Evolutionary conservation across 495 filamentous ascomycete species (phyloP).

Genomic region (Penicillium parvum): DNA sequence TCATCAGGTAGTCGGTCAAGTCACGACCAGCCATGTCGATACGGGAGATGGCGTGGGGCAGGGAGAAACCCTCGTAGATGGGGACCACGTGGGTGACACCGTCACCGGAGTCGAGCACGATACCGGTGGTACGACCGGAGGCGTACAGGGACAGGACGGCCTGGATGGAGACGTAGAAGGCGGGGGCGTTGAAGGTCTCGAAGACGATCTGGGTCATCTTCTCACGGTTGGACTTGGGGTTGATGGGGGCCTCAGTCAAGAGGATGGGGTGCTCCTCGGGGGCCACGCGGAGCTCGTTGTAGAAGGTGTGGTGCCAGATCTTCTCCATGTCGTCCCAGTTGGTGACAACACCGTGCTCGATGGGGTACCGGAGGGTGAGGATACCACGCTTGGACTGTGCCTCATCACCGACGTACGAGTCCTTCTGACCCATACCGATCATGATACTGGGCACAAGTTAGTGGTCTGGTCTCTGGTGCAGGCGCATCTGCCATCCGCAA

Average conservation of each 20-base stretch:
- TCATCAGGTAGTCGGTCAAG: constrained; percentile 99
- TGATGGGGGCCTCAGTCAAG: constrained; percentile 98
- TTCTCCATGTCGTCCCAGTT: constrained; percentile 99
- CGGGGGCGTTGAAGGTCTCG: constrained; percentile 99
- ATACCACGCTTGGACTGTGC: constrained; percentile 99
- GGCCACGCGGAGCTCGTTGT: constrained; percentile 99
- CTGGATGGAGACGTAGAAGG: constrained; percentile 99
- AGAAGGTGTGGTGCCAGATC: constrained; percentile 99
- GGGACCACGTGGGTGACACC: constrained; percentile 99
- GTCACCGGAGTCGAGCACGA: constrained; percentile 99
- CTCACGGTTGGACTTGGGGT: constrained; percentile 99
- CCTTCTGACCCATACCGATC: constrained; percentile 99
- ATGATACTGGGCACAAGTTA: constrained; percentile 71
- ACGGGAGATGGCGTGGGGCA: constrained; percentile 98
- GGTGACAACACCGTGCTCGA: constrained; percentile 99
- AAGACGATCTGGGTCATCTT: constrained; percentile 99
- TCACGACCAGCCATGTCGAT: constrained; percentile 99
- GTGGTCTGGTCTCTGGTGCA: constrained; percentile 14
- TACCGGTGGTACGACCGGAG: constrained; percentile 99
- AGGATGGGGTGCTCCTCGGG: constrained; percentile 99
- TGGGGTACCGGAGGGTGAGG: constrained; percentile 96
- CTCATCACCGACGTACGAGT: constrained; percentile 99
- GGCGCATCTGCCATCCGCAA: background rate
- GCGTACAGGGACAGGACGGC: constrained; percentile 98
- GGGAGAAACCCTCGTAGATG: constrained; percentile 99